A percentile compares a stretch with the other conserved stretches of the same genome.
Evolutionary conservation across 106 monocot species (phyloP).

Genomic region (Phalaenopsis aphrodite): DNA sequence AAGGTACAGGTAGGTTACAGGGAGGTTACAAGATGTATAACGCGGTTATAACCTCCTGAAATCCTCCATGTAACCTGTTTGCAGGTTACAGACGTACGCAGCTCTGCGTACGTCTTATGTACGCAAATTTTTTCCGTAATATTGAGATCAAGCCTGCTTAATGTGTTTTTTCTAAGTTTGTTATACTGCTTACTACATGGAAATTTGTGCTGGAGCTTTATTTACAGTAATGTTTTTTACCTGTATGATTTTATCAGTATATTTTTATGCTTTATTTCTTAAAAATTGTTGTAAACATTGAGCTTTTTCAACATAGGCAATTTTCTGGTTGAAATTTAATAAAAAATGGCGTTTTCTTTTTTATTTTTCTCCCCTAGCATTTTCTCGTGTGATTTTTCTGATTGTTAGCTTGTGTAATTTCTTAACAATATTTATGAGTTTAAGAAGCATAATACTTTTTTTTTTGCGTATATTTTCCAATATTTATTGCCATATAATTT

Average conservation of each 20-base stretch:
- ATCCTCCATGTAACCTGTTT: no score
- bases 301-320: neutral
- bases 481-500: neutral
- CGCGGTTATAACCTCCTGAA: no score
- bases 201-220: neutral
- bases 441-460: neutral
- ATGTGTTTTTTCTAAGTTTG: neutral
- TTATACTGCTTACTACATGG: neutral
- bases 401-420: neutral
- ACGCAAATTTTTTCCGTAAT: neutral
- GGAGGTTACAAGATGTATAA: no score
- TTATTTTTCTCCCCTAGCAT: neutral
- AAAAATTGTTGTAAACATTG: neutral
- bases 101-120: no score
- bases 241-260: neutral
- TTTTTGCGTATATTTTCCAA: neutral
- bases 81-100: no score
- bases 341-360: neutral
- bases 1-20: no score
- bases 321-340: neutral
- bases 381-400: neutral
- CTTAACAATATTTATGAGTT: neutral
- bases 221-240: no score
- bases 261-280: neutral
- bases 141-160: neutral